Base-by-base conservation (phyloP, 1,284 basidiomycete species). In the Puccinia polysora region DNA sequence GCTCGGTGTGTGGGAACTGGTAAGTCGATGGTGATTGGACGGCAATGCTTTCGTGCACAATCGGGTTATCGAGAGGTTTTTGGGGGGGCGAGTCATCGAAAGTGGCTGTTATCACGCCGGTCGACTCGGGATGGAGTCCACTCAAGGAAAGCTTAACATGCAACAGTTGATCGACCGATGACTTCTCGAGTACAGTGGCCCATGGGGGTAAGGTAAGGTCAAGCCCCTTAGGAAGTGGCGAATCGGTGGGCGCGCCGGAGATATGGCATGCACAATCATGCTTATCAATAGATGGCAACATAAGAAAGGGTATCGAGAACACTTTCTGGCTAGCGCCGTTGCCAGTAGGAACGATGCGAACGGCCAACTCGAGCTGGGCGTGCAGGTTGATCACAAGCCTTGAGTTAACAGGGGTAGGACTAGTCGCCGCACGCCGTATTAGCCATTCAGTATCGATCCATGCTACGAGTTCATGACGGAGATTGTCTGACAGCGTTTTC, bases 271-370 rank as follows among this genome's bases (percentile, higher is more conserved):
- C 7, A 62, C 58, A 70, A 2, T 7, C 36, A 40, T 70, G 68
- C 53, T 70, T 38, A 4, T 62, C 58, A n/a, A 62, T 49, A 70
- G 34, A 52, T 34, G 68, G 68, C 18, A 62, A 53, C 3, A 34
- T 28, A 30, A 70, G 53, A 30, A 70, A 60, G 20, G 68, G 68
- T 28, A 70, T 50, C 25, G 32, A 38, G 20, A 70, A 53, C 30
- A 3, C 23, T n/a, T 34, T 58, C n/a, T 34, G n/a, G 30, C 30
- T 0, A 34, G 34, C 2, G 38, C 53, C 36, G 28, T 28, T 28
- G 59, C n/a, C 15, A 4, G 36, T 15, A 4, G 40, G 18, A 4
- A 12, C 10, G 38, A 40, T 36, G 20, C 15, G 32, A 2, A 60
- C 18, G 18, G 43, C 6, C 12, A 70, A 23, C 23, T 70, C 68